Evolutionary conservation across 2,329 filamentous ascomycete species (phyloP), one percentile per base, ranked within the genome.

Genomic region (Xylariomycetidae sp.): DNA sequence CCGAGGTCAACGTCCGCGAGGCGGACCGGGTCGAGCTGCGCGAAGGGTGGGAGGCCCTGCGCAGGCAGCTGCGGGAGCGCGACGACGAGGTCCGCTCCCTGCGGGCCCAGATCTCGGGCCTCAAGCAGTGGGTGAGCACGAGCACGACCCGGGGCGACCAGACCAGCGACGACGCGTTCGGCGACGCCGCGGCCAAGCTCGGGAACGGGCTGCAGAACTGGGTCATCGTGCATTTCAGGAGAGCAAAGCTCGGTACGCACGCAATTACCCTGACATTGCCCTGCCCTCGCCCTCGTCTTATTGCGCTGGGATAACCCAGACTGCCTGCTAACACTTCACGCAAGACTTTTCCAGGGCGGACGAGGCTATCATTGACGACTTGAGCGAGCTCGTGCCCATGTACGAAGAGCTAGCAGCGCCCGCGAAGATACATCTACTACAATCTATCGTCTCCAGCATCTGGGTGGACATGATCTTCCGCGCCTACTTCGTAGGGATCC

Each of bases 131-230:
- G 64, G 81, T 87, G 37, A 84, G 82, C 48, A 75, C 71, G 15
- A 77, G 74, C 42, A 84, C 81, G 8, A 65, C 79, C 19, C 66
- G 70, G 31, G 76, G 77, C 18, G 73, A 73, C 15, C 74, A 80
- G 54, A 66, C 64, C 34, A 80, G 77, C 41, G 83, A 88, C 49
- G 78, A 82, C 55, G 75, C 78, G 9, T 74, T 87, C 51, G 72
- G 66, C 3, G 75, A 82, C 31, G 67, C 69, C 8, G 75, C 84
- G 65, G 66, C 70, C 31, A 67, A 72, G 37, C 55, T 87, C 29
- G 74, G 75, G 14, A 82, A 85, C 48, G 74, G 80, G 16, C 59
- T 85, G 46, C 81, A 86, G 59, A 85, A 87, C 48, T 88, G 82
- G 82, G 74, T 82, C 4, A 78, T 87, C 46, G 72, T 74, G 16